Evolutionary conservation across 2,329 filamentous ascomycete species (phyloP).

Genomic region (Alternaria triticina): DNA sequence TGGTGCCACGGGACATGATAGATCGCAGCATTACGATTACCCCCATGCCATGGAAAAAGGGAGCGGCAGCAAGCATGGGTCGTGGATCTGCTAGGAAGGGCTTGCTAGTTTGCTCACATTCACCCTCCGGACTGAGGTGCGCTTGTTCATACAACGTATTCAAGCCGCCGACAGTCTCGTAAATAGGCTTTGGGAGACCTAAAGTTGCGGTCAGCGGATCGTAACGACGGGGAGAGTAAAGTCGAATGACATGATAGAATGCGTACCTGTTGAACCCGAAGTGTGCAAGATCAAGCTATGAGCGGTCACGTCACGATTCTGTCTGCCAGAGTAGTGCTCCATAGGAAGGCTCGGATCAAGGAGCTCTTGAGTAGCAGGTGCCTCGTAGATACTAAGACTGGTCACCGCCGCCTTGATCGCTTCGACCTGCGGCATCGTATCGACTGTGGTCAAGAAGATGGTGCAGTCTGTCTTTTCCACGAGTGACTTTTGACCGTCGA

Average conservation of each 20-base stretch:
- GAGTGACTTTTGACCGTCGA: background rate
- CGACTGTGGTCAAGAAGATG: background rate
- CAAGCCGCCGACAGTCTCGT: background rate
- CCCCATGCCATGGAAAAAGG: conserved; percentile 6
- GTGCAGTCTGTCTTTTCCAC: background rate
- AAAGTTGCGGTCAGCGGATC: background rate
- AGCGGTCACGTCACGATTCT: background rate
- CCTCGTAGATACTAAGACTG: background rate
- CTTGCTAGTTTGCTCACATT: background rate
- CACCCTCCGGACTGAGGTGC: background rate
- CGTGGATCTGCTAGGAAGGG: background rate
- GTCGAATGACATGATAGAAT: background rate
- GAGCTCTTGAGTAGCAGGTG: background rate
- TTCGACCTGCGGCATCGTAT: background rate
- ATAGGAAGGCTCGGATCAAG: background rate
- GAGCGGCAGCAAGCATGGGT: background rate
- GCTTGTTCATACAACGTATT: background rate
- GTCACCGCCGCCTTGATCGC: background rate
- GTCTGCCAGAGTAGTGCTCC: background rate
- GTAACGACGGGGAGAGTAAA: too few species aligned
- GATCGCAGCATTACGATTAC: background rate
- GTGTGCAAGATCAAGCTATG: conserved; percentile 2
- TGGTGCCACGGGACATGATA: background rate
- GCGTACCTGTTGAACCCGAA: conserved; percentile 2
- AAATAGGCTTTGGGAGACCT: conserved; percentile 6